Evolutionary conservation across 441 rosid species (phyloP).

Genomic region (Euphorbia schlechtendalii): DNA sequence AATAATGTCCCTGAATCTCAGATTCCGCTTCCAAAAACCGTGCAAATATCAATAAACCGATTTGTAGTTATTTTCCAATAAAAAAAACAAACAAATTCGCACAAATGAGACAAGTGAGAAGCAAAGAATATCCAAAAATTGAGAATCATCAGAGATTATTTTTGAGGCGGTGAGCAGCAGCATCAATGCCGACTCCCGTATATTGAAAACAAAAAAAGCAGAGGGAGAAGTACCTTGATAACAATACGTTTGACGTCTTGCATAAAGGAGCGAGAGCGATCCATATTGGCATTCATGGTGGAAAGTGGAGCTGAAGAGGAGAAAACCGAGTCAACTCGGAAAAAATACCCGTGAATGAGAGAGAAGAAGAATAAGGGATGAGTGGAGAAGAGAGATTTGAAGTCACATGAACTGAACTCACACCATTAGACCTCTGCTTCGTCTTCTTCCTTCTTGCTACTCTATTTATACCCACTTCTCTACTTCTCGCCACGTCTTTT

Average conservation of each 20-base stretch:
- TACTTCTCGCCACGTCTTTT: no score
- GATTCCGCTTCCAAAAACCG: neutral
- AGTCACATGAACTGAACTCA: no score
- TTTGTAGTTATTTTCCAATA: neutral
- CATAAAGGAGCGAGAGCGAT: slow-evolving; percentile 65
- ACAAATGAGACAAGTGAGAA: neutral
- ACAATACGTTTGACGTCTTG: slow-evolving; percentile 81
- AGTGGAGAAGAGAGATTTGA: no score
- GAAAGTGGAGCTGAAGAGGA: neutral
- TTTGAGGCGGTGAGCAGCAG: no score
- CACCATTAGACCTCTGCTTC: no score
- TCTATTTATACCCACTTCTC: no score
- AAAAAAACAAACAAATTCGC: neutral
- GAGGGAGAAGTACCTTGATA: slow-evolving; percentile 51
- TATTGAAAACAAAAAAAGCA: neutral
- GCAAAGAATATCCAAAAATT: no score
- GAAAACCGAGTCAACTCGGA: slow-evolving; percentile 8
- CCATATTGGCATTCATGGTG: slow-evolving; percentile 27
- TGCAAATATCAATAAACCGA: neutral
- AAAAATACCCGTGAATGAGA: neutral
- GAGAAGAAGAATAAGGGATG: no score
- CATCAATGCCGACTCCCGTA: neutral
- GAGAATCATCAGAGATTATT: no score
- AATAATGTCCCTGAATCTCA: neutral
- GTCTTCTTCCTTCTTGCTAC: no score